These are phyloP conservation scores for Macrolepiota dolichaula DNA, from an alignment of 768 basidiomycete genomes.

Conservation along the genomic window DNA sequence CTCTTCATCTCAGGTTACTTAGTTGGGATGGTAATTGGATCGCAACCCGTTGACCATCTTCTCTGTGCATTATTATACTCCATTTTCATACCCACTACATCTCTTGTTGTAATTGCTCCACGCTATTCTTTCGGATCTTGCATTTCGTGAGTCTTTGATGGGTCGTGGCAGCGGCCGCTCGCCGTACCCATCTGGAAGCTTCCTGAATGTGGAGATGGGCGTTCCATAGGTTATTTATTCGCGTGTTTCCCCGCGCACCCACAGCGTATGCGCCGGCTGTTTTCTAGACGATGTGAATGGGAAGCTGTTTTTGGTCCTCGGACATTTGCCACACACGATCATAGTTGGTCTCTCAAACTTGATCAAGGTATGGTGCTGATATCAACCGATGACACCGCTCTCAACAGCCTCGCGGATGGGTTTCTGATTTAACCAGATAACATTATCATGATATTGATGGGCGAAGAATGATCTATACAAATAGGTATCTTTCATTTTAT, in stretches of 20 bases:
- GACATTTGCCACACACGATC: neutral
- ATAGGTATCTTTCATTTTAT: neutral
- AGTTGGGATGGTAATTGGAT: neutral
- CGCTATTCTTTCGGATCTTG: neutral
- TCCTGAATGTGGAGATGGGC: neutral
- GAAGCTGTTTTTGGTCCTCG: neutral
- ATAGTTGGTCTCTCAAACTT: neutral
- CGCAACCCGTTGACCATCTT: neutral
- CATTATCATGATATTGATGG: neutral
- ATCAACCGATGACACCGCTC: neutral
- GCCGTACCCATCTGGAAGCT: neutral
- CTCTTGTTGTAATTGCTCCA: slow-evolving; percentile 5
- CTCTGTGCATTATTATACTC: neutral
- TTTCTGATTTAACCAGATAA: neutral
- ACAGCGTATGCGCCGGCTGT: neutral
- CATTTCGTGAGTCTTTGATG: neutral
- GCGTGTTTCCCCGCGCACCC: neutral
- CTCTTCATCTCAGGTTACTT: slow-evolving; percentile 2
- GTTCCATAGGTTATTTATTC: neutral
- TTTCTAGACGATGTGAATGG: neutral
- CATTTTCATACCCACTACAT: slow-evolving; percentile 28
- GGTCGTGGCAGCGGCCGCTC: neutral
- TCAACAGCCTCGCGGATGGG: neutral
- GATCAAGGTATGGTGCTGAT: neutral
- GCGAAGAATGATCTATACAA: neutral